Base-by-base conservation (phyloP, 192 early-diverging fungal genomes). In the Rhizophlyctis rosea region DNA sequence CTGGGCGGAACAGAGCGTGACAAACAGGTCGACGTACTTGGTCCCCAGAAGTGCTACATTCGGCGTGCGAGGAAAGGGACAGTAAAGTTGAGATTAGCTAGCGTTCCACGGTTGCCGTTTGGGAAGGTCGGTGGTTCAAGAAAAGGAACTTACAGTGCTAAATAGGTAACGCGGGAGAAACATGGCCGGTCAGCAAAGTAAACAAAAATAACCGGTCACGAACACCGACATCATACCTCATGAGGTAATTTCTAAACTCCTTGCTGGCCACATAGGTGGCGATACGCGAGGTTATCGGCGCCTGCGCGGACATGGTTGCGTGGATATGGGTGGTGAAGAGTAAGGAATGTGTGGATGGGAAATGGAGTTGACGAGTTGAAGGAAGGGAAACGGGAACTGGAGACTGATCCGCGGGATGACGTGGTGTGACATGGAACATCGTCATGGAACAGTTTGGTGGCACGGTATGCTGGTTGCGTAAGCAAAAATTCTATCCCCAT, bases 21-120 rank as follows among this genome's bases (percentile, higher is more conserved):
- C 9, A 44, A 7, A 44, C 39, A 18, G 39, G 7, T 44, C 56
- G 23, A 54, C 35, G 31, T 47, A 72, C 71, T 67, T 39, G 77
- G 80, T 18, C 80, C 80, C 80, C 80, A 81, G 64, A 81, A 81
- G 64, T 81, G 80, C 71, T 79, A 57, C 3, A 25, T 14, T 61
- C n/a, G 48, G 1, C 31, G 4, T 14, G 49, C 3, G 56, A 59
- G 51, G 57, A 58, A 11, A 57, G 16, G 18, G 14, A 30, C 18
- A 44, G 32, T 25, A 70, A 23, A 5, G 50, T 57, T 23, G 29
- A 30, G 5, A 3, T 9, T 24, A 14, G 7, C 56, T 7, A 3
- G 16, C 3, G 44, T 4, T 34, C n/a, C 13, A 33, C n/a, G 50
- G 25, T 27, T 2, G n/a, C 3, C 28, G 3, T 7, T 3, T 3